Percentiles rank a stretch among this genome's conserved stretches.
phyloP scores from a whole-genome alignment of 1,139 yeast genomes.

The Zygoascus sp. region DNA sequence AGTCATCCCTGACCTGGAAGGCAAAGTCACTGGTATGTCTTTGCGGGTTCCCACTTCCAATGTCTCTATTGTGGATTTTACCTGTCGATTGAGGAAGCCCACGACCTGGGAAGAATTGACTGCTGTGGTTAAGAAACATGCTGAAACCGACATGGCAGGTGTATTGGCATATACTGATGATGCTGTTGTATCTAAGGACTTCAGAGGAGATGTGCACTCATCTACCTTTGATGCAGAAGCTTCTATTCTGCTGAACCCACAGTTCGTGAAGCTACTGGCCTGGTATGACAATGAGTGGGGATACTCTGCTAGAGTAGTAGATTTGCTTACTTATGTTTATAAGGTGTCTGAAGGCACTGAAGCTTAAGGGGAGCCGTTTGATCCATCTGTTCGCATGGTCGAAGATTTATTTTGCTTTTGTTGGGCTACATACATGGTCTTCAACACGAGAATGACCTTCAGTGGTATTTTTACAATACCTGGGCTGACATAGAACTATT shows the following conservation, averaged over 20 bases:
- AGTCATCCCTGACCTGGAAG: slow-evolving; percentile 80
- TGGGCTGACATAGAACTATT: too few species aligned
- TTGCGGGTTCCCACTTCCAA: slow-evolving; percentile 83
- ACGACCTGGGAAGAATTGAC: slow-evolving; percentile 72
- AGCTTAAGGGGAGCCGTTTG: too few species aligned
- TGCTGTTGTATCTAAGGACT: slow-evolving; percentile 79
- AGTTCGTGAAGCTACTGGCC: slow-evolving; percentile 76
- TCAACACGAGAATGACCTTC: too few species aligned
- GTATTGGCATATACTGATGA: slow-evolving; percentile 78
- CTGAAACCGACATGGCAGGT: slow-evolving; percentile 68
- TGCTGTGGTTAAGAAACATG: slow-evolving; percentile 55
- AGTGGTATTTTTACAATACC: too few species aligned
- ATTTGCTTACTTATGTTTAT: slow-evolving; percentile 61
- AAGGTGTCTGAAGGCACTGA: slow-evolving; percentile 14
- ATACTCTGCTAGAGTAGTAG: slow-evolving; percentile 86
- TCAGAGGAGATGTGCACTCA: slow-evolving; percentile 69
- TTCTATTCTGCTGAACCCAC: slow-evolving; percentile 75
- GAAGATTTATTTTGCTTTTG: too few species aligned
- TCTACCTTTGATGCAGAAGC: slow-evolving; percentile 81
- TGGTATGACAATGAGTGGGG: slow-evolving; percentile 92
- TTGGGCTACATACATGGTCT: too few species aligned
- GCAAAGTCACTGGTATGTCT: slow-evolving; percentile 84
- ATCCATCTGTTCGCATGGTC: too few species aligned
- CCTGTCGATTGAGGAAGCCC: slow-evolving; percentile 61
- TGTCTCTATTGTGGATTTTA: slow-evolving; percentile 72